These are phyloP conservation scores for Candida michaelii DNA, from an alignment of 805 yeast species.

Conservation along the genomic window DNA sequence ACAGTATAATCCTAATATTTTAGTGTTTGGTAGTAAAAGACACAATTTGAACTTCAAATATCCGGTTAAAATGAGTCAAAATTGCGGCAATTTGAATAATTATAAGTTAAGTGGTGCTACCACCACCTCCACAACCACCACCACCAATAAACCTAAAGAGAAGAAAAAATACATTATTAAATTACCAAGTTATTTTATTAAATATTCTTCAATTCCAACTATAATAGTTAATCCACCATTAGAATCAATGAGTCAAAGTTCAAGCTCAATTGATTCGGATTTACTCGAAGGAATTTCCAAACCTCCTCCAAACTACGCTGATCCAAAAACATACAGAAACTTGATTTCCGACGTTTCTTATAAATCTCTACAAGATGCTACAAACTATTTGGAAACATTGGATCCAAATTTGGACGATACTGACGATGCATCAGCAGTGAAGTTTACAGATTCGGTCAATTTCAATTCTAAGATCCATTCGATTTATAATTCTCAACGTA, in stretches of 20 bases:
- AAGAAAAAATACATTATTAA: conserved; percentile 30
- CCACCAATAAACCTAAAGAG: not conserved
- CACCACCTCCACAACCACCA: not conserved
- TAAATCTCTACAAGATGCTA: conserved; percentile 8
- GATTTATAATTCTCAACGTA: conserved; percentile 28
- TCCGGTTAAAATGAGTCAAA: conserved; percentile 28
- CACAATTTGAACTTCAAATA: conserved; percentile 44
- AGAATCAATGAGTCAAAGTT: not conserved
- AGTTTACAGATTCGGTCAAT: conserved; percentile 20
- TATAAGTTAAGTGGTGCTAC: not conserved
- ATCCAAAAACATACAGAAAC: conserved; percentile 8
- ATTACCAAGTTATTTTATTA: conserved; percentile 36
- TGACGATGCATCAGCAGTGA: conserved; percentile 1
- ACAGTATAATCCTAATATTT: conserved; percentile 42
- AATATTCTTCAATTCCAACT: conserved; percentile 41
- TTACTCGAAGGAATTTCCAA: not conserved
- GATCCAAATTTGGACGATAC: conserved; percentile 1
- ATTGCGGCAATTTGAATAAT: not conserved
- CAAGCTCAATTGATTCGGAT: conserved; percentile 1
- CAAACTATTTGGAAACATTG: not conserved
- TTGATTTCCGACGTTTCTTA: not conserved
- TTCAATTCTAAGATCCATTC: conserved; percentile 35
- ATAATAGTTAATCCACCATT: conserved; percentile 24
- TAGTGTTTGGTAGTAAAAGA: conserved; percentile 39
- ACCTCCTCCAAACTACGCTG: conserved; percentile 1